Percentiles rank a stretch among this genome's conserved stretches.
Conservation (phyloP, 164 flowering plant species). For the Berberis vulgaris region DNA sequence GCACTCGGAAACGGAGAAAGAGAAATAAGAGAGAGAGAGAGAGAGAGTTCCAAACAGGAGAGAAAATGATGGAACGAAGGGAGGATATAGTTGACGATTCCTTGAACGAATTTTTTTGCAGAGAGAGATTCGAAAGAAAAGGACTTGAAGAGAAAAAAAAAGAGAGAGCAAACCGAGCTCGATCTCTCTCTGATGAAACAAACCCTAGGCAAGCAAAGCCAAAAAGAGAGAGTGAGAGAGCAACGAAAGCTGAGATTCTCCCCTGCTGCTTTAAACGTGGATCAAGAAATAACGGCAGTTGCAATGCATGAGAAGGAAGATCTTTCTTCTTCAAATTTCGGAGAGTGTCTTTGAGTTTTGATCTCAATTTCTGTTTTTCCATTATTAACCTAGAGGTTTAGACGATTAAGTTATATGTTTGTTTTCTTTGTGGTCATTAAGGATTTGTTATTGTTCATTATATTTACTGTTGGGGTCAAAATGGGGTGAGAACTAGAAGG, state of each 20-base stretch:
- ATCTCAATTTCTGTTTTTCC: not conserved
- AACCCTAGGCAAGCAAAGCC: no score
- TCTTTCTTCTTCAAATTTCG: no score
- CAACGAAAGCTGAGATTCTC: no score
- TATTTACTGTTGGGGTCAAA: not conserved
- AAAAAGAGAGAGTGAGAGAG: no score
- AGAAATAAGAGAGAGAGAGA: not conserved
- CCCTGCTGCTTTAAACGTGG: no score
- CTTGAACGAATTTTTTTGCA: not conserved
- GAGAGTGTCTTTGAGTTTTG: not conserved
- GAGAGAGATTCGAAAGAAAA: not conserved
- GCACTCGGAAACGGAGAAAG: conserved; percentile 7
- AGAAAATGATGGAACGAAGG: conserved; percentile 28
- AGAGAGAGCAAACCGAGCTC: no score
- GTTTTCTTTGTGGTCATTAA: not conserved
- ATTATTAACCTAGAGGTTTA: not conserved
- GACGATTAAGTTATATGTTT: not conserved
- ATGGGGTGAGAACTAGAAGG: not conserved
- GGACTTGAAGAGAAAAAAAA: not conserved
- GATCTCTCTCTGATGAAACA: no score
- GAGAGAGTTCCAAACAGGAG: not conserved
- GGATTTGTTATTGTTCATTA: not conserved
- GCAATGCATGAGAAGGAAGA: no score
- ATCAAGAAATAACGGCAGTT: not conserved
- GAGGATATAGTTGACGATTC: not conserved